Percentiles rank a stretch among this genome's conserved stretches.
These are phyloP conservation scores for Malus sylvestris DNA, from an alignment of 306 rosid genomes.

Conservation along the genomic window DNA sequence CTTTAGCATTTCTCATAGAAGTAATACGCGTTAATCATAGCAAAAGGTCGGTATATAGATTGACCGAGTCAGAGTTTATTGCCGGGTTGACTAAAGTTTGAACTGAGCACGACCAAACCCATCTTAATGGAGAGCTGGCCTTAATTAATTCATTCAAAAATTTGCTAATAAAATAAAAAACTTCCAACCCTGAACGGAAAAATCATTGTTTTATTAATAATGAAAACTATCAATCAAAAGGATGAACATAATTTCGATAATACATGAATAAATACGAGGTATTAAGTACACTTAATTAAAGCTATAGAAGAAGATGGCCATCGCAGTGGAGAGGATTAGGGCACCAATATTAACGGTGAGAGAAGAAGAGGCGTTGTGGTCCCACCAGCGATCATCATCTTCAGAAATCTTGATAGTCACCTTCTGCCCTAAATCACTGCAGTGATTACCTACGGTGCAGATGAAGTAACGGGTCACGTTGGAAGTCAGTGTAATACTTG, in stretches of 20 bases:
- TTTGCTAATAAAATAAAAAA: not conserved
- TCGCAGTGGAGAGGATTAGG: constrained; percentile 4
- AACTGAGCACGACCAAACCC: not conserved
- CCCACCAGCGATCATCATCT: not conserved
- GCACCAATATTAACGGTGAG: not conserved
- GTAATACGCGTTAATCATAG: too few species aligned
- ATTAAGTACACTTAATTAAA: not conserved
- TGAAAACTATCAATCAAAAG: not conserved
- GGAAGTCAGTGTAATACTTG: constrained; percentile 5
- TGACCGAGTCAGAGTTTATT: too few species aligned
- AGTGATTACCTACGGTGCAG: constrained; percentile 20
- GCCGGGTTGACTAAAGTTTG: too few species aligned
- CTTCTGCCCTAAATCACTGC: constrained; percentile 24
- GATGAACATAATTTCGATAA: not conserved
- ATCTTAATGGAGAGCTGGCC: not conserved
- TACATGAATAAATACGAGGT: not conserved
- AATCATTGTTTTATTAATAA: not conserved
- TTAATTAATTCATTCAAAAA: too few species aligned
- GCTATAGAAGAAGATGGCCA: not conserved
- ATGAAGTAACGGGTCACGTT: constrained; percentile 26
- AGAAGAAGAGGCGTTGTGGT: constrained; percentile 3
- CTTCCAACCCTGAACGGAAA: not conserved
- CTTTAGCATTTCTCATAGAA: fast-evolving
- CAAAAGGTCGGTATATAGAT: too few species aligned
- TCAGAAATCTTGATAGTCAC: constrained; percentile 18